Evolutionary conservation across 2,329 filamentous ascomycete species (phyloP), one percentile per base, ranked within the genome.

Genomic region (Tolypocladium cylindrosporum): DNA sequence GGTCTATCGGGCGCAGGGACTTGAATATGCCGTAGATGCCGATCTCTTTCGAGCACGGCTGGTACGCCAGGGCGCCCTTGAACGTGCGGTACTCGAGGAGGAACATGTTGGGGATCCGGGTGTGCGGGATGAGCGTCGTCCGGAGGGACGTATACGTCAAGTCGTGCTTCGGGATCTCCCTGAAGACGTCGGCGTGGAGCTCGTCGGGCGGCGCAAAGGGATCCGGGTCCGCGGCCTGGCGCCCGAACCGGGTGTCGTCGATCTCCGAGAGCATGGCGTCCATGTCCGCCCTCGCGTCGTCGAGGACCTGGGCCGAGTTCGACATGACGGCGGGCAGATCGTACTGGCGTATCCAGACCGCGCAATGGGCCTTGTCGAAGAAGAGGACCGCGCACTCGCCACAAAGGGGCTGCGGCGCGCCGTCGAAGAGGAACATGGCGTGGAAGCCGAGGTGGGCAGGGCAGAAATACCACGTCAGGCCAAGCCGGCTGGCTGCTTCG

Each of bases 331-430:
- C 53, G 6, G 37, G 10, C 1, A 61, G 1, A 52, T 72, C 71
- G 3, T 58, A 50, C 1, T 36, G 40, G 7, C 50, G 58, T 27
- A 65, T 13, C 69, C 69, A 71, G 27, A 51, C 16, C 2, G 60
- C 63, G 7, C 42, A 19, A n/a, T 55, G 42, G 13, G 54, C 34
- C 4, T 54, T 34, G 51, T 63, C 27, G 54, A 63, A 70, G 61
- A 66, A 71, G 9, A 71, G 52, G 21, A 65, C 65, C 24, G 71
- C 66, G 45, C 71, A 73, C 56, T 72, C 71, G 61, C 69, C 70
- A 39, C 70, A 73, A 3, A 59, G 55, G 1, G 71, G 70, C 53
- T 73, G 70, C 1, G n/a, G 8, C 6, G 52, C 55, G 14, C 40
- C 31, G 4, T 27, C 13, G 10, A 13, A 37, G 39, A 61, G 53